Conservation (phyloP, 345 rosid species). For the Gossypium turneri region DNA sequence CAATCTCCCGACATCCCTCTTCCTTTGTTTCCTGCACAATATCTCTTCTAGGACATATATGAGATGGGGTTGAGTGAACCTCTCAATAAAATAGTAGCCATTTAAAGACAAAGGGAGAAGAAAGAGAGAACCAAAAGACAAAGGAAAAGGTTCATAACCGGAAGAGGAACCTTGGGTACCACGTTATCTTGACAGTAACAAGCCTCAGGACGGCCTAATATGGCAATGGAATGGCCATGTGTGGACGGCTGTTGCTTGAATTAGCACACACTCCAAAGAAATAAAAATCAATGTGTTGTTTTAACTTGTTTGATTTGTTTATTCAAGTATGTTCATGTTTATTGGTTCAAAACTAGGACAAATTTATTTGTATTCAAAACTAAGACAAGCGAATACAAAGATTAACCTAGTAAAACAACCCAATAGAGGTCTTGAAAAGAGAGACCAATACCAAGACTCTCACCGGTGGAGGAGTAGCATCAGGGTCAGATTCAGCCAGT, state of each 20-base stretch:
- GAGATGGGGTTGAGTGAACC: background rate
- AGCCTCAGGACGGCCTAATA: background rate
- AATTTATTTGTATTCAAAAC: background rate
- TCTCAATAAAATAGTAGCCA: background rate
- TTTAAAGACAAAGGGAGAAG: background rate
- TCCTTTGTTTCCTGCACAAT: background rate
- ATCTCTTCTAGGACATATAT: background rate
- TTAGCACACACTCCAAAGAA: background rate
- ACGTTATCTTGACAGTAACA: background rate
- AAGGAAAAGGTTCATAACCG: background rate
- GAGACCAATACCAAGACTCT: background rate
- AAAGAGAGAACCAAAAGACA: background rate
- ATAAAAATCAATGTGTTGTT: background rate
- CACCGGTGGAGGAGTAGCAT: background rate
- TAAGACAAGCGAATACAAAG: background rate
- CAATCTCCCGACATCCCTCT: slow-evolving; percentile 66
- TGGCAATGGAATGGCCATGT: background rate
- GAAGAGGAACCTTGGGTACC: background rate
- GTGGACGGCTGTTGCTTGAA: slow-evolving; percentile 1
- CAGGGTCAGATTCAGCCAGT: slow-evolving; percentile 38
- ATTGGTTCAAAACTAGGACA: too few relatives aligned
- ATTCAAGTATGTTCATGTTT: too few relatives aligned
- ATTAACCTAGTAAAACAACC: background rate
- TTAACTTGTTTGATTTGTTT: too few relatives aligned
- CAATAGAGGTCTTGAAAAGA: slow-evolving; percentile 12